phyloP scores from a whole-genome alignment of 371 early-diverging fungal species.

The Mucor racemosus region DNA sequence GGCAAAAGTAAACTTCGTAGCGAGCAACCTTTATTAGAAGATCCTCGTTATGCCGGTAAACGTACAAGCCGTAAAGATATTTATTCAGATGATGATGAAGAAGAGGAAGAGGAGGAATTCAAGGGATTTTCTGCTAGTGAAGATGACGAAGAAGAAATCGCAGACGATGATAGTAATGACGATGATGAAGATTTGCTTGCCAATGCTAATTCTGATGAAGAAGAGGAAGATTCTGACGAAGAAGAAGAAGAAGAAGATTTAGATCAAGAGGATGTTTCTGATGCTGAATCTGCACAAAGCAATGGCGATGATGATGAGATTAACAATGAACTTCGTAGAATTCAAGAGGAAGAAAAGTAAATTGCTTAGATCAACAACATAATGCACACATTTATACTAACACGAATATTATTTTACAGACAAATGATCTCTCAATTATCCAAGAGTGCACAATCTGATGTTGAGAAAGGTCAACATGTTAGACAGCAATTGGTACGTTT shows the following conservation, averaged over 20 bases:
- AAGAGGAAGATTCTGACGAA: conserved; percentile 12
- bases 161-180: conserved; percentile 23
- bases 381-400: background rate
- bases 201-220: conserved; percentile 18
- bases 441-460: conserved; percentile 76
- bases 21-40: conserved; percentile 66
- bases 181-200: conserved; percentile 48
- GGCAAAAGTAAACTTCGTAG: conserved; percentile 75
- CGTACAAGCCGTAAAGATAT: conserved; percentile 67
- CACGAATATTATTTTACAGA: conserved; percentile 18
- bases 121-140: conserved; percentile 43
- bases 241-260: conserved; percentile 31
- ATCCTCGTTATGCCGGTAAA: conserved; percentile 81
- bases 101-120: conserved; percentile 17
- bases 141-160: conserved; percentile 19
- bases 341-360: conserved; percentile 82
- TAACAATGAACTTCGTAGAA: conserved; percentile 71
- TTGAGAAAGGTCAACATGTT: conserved; percentile 91
- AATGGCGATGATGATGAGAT: conserved; percentile 39
- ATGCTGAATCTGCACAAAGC: conserved; percentile 28
- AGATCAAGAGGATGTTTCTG: conserved; percentile 24
- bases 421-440: conserved; percentile 70
- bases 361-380: conserved; percentile 2
- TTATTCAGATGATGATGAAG: conserved; percentile 55
- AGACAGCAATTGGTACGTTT: conserved; percentile 62